Evolutionary conservation across 2,329 filamentous ascomycete species (phyloP).

Genomic region (Tothia fuscella): DNA sequence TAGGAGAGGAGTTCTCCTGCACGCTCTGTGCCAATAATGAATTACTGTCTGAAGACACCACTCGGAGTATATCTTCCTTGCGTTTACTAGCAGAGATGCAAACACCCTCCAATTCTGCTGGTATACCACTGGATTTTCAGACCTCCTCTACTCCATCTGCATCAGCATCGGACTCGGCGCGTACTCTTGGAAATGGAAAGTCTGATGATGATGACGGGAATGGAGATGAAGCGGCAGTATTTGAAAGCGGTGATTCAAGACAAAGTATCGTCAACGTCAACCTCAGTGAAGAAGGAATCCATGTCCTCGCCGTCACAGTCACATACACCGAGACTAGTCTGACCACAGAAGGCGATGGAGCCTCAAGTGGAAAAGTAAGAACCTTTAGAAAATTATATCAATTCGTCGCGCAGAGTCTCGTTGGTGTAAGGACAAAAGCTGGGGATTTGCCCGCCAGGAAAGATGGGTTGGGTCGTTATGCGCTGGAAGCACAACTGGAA

Average conservation of each 20-base stretch:
- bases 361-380: slow-evolving; percentile 42
- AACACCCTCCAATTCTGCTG: slow-evolving; percentile 60
- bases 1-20: slow-evolving; percentile 89
- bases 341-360: slow-evolving; percentile 22
- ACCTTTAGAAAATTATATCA: slow-evolving; percentile 95
- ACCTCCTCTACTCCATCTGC: too few relatives aligned
- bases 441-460: slow-evolving; percentile 44
- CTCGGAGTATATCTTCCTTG: slow-evolving; percentile 55
- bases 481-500: slow-evolving; percentile 88
- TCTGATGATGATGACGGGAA: slow-evolving; percentile 31
- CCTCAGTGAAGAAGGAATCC: slow-evolving; percentile 85
- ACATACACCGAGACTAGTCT: slow-evolving; percentile 83
- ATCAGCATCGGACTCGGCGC: too few relatives aligned
- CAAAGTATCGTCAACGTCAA: slow-evolving; percentile 79
- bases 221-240: slow-evolving; percentile 9
- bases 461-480: slow-evolving; percentile 44
- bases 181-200: neutral
- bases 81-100: slow-evolving; percentile 90
- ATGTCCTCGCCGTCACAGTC: slow-evolving; percentile 86
- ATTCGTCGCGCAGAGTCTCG: slow-evolving; percentile 80
- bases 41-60: slow-evolving; percentile 29
- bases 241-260: slow-evolving; percentile 53
- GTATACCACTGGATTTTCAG: slow-evolving; percentile 47
- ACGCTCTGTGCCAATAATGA: slow-evolving; percentile 96
- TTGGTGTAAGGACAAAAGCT: slow-evolving; percentile 85